Percentiles rank a stretch among this genome's conserved stretches.
Conservation (phyloP, 2,329 filamentous ascomycete genomes). For the Fusarium piperis region DNA sequence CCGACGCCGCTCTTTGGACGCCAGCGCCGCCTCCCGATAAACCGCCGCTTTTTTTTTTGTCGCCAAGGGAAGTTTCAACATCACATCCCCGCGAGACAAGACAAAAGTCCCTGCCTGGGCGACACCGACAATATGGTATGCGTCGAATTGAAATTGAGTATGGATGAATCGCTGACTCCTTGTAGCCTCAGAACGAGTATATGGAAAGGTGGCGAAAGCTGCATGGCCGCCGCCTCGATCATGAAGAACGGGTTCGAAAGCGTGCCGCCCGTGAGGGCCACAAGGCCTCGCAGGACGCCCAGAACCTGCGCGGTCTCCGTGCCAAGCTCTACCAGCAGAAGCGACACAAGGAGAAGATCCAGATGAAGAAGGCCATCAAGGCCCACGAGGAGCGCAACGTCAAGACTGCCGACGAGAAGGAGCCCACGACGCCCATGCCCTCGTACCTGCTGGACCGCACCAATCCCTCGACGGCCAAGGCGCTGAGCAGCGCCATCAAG, state of each 20-base stretch:
- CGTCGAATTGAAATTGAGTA: not conserved
- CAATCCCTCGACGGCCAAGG: slow-evolving; percentile 69
- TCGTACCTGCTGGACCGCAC: slow-evolving; percentile 92
- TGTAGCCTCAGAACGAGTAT: slow-evolving; percentile 80
- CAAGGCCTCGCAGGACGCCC: slow-evolving; percentile 86
- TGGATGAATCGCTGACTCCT: slow-evolving; percentile 28
- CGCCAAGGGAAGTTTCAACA: slow-evolving; percentile 42
- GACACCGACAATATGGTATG: slow-evolving; percentile 49
- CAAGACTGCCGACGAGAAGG: slow-evolving; percentile 85
- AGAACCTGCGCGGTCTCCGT: slow-evolving; percentile 89
- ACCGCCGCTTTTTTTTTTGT: slow-evolving; percentile 46
- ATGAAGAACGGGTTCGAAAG: slow-evolving; percentile 92
- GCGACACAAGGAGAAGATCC: slow-evolving; percentile 96
- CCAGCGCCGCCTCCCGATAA: slow-evolving; percentile 31
- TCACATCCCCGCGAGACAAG: slow-evolving; percentile 29
- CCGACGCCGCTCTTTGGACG: slow-evolving; percentile 30
- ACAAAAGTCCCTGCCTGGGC: slow-evolving; percentile 37
- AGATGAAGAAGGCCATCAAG: slow-evolving; percentile 95
- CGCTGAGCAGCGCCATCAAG: slow-evolving; percentile 87
- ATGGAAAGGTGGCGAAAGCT: slow-evolving; percentile 77
- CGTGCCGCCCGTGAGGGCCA: slow-evolving; percentile 87
- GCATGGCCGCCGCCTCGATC: slow-evolving; percentile 69
- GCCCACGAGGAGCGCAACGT: slow-evolving; percentile 96
- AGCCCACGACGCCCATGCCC: slow-evolving; percentile 83
- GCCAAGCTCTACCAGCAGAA: slow-evolving; percentile 96